Percentiles rank a stretch among this genome's conserved stretches.
These are phyloP conservation scores for Achaetomiella virescens DNA, from an alignment of 495 filamentous ascomycete genomes.

Conservation along the genomic window DNA sequence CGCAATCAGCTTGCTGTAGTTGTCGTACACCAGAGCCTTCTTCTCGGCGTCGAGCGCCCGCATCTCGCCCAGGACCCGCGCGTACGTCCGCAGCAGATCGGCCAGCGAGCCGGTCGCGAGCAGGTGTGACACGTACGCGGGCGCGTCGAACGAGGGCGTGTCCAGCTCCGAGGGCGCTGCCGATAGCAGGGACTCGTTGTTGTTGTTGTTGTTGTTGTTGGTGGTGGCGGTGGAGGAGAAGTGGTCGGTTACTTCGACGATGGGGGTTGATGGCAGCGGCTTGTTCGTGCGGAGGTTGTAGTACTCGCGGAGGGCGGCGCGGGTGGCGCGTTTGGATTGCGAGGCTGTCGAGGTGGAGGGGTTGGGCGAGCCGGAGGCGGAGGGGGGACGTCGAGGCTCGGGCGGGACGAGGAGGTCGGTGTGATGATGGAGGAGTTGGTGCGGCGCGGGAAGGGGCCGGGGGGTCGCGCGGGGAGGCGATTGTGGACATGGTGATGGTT, in stretches of 20 bases:
- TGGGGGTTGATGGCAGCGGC: constrained; percentile 24
- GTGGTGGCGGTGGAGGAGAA: constrained; percentile 10
- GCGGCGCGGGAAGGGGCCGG: constrained; percentile 32
- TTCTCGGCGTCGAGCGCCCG: constrained; percentile 86
- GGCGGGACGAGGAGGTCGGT: constrained; percentile 65
- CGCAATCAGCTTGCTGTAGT: constrained; percentile 90
- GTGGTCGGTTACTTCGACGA: constrained; percentile 36
- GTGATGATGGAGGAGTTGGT: constrained; percentile 37
- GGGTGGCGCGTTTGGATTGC: constrained; percentile 40
- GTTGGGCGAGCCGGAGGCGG: constrained; percentile 46
- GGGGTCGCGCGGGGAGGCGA: constrained; percentile 62
- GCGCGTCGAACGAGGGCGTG: constrained; percentile 47
- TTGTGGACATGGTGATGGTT: constrained; percentile 42
- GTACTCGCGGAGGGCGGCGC: constrained; percentile 86
- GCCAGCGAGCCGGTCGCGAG: constrained; percentile 58
- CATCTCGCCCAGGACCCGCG: constrained; percentile 66
- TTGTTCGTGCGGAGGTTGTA: constrained; percentile 58
- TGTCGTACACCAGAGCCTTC: constrained; percentile 96
- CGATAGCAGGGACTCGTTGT: constrained; percentile 27
- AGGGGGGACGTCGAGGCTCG: constrained; percentile 61
- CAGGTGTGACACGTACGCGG: constrained; percentile 56
- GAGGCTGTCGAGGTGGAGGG: constrained; percentile 40
- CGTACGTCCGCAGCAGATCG: constrained; percentile 58
- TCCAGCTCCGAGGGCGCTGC: constrained; percentile 50
- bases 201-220: constrained; percentile 29